Percentiles rank a stretch among this genome's conserved stretches.
phyloP scores from a whole-genome alignment of 805 yeast genomes.

The Metschnikowia santaceciliae region DNA sequence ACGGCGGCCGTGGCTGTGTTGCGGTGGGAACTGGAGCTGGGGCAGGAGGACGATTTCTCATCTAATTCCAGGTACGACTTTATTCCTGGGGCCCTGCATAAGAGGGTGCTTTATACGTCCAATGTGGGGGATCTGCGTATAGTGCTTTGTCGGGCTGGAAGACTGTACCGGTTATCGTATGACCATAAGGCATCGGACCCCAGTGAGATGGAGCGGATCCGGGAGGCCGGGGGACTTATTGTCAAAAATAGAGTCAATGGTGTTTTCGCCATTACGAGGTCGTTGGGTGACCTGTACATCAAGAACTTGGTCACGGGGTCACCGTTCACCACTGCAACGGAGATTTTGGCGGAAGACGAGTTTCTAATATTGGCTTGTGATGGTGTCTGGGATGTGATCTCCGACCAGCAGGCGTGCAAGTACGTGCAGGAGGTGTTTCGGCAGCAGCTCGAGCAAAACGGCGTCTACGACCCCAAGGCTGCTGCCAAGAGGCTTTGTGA shows the following conservation, averaged over 20 bases:
- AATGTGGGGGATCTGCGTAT: constrained; percentile 93
- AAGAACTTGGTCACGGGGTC: constrained; percentile 83
- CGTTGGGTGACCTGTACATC: constrained; percentile 91
- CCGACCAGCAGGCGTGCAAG: constrained; percentile 80
- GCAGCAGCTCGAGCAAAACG: constrained; percentile 22
- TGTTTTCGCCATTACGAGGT: constrained; percentile 88
- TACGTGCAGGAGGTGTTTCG: constrained; percentile 48
- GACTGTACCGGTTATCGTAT: constrained; percentile 75
- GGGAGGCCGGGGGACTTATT: constrained; percentile 77
- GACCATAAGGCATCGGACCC: constrained; percentile 91
- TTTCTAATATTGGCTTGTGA: constrained; percentile 91
- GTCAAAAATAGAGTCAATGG: constrained; percentile 93
- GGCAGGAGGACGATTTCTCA: neutral
- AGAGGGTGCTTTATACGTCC: constrained; percentile 82
- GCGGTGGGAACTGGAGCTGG: constrained; percentile 61
- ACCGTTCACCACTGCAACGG: constrained; percentile 90
- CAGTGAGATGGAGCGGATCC: constrained; percentile 71
- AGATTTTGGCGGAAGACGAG: constrained; percentile 61
- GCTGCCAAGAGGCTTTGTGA: constrained; percentile 69
- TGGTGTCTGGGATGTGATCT: constrained; percentile 93
- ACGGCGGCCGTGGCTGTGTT: constrained; percentile 93
- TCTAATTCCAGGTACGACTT: constrained; percentile 40
- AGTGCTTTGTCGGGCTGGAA: constrained; percentile 70
- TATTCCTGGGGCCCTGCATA: constrained; percentile 46
- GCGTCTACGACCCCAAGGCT: constrained; percentile 44